These are phyloP conservation scores for Aspergillus avenaceus DNA, from an alignment of 495 filamentous ascomycete species.

Conservation along the genomic window DNA sequence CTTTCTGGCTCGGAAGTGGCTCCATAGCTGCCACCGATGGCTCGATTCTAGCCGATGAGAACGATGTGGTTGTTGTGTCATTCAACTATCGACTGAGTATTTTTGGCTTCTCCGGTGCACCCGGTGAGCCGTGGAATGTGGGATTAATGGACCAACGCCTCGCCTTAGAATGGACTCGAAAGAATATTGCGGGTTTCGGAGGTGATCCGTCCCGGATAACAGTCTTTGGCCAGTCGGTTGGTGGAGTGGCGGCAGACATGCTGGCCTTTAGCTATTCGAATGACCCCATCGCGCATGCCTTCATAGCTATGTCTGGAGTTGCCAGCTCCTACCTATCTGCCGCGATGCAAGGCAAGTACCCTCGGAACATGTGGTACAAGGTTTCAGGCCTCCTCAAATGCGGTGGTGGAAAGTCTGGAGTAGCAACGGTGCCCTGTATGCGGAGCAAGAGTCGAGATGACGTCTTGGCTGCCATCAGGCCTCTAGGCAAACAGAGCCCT, in stretches of 20 bases:
- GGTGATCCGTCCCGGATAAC: conserved; percentile 30
- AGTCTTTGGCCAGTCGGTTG: conserved; percentile 27
- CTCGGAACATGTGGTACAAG: conserved; percentile 28
- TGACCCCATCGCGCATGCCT: conserved; percentile 26
- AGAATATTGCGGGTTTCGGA: conserved; percentile 30
- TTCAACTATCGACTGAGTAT: conserved; percentile 26
- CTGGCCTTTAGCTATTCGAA: conserved; percentile 18
- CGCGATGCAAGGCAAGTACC: not conserved
- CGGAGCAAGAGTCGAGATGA: conserved; percentile 24
- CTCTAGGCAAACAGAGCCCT: not conserved
- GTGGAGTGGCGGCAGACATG: conserved; percentile 21
- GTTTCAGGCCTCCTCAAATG: conserved; percentile 34
- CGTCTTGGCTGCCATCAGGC: conserved; percentile 24
- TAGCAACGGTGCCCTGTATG: conserved; percentile 41
- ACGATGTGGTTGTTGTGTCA: conserved; percentile 10
- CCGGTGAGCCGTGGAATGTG: conserved; percentile 20
- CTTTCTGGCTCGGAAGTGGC: conserved; percentile 22
- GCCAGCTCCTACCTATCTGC: conserved; percentile 7
- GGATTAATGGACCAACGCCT: conserved; percentile 29
- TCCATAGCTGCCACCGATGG: conserved; percentile 19
- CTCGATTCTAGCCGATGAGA: conserved; percentile 14
- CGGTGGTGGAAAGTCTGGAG: conserved; percentile 19
- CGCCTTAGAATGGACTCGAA: conserved; percentile 29
- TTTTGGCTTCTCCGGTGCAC: conserved; percentile 30
- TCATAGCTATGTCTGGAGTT: conserved; percentile 20